A percentile compares a stretch with the other conserved stretches of the same genome.
Conservation (phyloP, 352 stramenopile genomes). For the Globisporangium parvum region DNA sequence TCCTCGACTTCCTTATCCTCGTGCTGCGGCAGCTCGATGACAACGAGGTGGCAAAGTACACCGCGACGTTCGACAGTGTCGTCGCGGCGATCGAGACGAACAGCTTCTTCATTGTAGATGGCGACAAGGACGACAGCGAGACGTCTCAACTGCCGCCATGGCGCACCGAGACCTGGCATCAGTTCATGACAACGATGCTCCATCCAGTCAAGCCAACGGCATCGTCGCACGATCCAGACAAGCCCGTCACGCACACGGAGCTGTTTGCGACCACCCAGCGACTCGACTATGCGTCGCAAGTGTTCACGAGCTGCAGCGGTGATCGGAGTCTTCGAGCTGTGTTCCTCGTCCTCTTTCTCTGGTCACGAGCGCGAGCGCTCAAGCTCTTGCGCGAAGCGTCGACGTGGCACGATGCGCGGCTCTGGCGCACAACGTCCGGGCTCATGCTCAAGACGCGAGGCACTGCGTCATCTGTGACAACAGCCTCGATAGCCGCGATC, state of each 20-base stretch:
- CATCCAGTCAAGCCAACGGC: conserved; percentile 16
- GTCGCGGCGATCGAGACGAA: conserved; percentile 34
- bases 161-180: conserved; percentile 3
- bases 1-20: conserved; percentile 37
- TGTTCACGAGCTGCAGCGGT: conserved; percentile 18
- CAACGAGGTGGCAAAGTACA: conserved; percentile 40
- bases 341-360: conserved; percentile 41
- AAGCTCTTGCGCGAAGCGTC: conserved; percentile 20
- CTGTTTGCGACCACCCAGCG: conserved; percentile 5
- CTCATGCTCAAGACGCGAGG: conserved; percentile 26
- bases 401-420: conserved; percentile 32
- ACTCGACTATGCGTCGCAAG: conserved; percentile 9
- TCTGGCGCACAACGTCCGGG: conserved; percentile 33
- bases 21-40: conserved; percentile 44
- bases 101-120: conserved; percentile 12
- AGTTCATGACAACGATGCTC: conserved; percentile 21
- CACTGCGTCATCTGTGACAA: conserved; percentile 9
- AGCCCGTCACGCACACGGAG: not conserved
- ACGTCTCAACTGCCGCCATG: not conserved
- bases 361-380: conserved; percentile 31
- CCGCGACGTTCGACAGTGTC: conserved; percentile 27
- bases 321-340: conserved; percentile 19
- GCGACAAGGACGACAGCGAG: not conserved
- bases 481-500: conserved; percentile 25
- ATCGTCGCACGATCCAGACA: conserved; percentile 6